Evolutionary conservation across 805 yeast genomes (phyloP).

Genomic region (Yarrowia divulgata): DNA sequence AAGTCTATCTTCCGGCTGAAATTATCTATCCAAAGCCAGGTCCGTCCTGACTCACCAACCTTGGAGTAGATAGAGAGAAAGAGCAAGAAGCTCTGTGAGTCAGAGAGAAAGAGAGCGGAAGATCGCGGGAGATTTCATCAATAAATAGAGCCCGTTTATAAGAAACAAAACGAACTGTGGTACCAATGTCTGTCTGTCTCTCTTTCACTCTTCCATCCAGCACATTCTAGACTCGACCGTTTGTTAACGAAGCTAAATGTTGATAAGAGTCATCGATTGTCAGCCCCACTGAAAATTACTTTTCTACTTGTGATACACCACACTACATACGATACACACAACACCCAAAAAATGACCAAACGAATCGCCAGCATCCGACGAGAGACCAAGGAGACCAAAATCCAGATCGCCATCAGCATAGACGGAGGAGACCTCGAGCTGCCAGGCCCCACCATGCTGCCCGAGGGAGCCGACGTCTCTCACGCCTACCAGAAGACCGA

Average conservation of each 20-base stretch:
- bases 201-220: neutral
- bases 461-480: conserved; percentile 48
- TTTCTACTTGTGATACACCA: conserved; percentile 1
- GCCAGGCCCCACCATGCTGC: conserved; percentile 62
- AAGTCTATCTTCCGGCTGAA: conserved; percentile 5
- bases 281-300: conserved; percentile 38
- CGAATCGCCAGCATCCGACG: conserved; percentile 62
- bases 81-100: neutral
- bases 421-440: conserved; percentile 84
- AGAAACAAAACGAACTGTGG: neutral
- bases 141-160: too few species aligned
- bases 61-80: conserved; percentile 1
- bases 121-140: neutral
- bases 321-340: too few species aligned
- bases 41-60: conserved; percentile 21
- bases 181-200: neutral
- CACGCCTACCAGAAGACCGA: conserved; percentile 75
- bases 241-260: conserved; percentile 33
- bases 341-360: conserved; percentile 42
- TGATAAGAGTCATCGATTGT: conserved; percentile 39
- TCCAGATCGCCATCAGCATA: conserved; percentile 80
- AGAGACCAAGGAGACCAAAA: conserved; percentile 91
- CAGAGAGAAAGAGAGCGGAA: neutral
- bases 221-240: conserved; percentile 32
- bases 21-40: conserved; percentile 14